Evolutionary conservation across 345 rosid species (phyloP).

Genomic region (Acer saccharum): DNA sequence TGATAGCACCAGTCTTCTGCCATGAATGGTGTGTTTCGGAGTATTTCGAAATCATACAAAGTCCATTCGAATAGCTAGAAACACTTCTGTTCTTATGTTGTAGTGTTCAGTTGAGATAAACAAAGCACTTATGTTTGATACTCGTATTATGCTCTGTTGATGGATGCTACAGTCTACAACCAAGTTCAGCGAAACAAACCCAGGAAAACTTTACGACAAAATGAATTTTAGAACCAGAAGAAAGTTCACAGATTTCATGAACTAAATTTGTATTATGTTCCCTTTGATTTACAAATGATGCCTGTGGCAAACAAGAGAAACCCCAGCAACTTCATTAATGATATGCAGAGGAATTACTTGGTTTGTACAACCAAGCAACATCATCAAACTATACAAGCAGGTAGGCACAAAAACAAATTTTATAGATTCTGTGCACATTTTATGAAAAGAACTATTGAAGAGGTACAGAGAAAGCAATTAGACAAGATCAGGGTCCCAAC

Average conservation of each 20-base stretch:
- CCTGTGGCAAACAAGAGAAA: background rate
- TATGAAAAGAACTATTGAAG: background rate
- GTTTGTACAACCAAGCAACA: background rate
- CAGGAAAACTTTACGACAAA: no score
- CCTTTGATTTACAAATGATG: background rate
- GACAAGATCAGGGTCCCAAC: constrained; percentile 29
- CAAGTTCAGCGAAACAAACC: background rate
- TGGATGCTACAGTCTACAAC: background rate
- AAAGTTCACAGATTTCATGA: no score
- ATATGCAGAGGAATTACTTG: background rate
- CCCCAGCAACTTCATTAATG: background rate
- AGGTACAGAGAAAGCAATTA: constrained; percentile 3
- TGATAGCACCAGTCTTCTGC: no score
- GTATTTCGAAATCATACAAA: no score
- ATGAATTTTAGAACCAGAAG: no score
- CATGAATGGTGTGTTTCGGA: no score
- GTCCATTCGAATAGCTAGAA: no score
- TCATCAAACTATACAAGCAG: background rate
- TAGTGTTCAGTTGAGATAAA: no score
- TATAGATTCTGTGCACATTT: background rate
- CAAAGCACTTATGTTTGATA: no score
- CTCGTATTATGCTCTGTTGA: no score
- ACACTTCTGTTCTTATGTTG: no score
- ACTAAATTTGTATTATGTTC: no score
- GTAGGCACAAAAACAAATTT: background rate